Evolutionary conservation across 495 filamentous ascomycete genomes (phyloP), one percentile per base, ranked within the genome.

Genomic region (Penicillium turbatum): DNA sequence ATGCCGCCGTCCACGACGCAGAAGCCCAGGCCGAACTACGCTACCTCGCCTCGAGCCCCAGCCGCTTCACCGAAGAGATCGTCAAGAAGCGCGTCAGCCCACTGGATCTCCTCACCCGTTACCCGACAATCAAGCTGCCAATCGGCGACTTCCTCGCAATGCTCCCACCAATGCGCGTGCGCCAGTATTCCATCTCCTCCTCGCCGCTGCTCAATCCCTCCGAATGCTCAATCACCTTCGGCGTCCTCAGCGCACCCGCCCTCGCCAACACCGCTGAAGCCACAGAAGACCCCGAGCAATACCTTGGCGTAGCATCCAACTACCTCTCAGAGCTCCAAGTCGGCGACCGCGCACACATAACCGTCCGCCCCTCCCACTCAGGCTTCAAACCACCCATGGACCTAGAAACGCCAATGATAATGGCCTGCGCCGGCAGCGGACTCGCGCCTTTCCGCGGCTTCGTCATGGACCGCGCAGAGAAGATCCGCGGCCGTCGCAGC

Each of bases 101-200:
- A 6, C 73, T 90, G 13, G 84, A 87, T 48, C 66, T 91, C 2
- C 75, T 90, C 1, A 80, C 83, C 52, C 72, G 72, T 26, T 83
- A 82, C 63, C 72, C 82, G 0, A 59, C 71, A 7, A 70, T 85
- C 51, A 62, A 75, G 2, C 65, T 89, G 1, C 72, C 86, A 0
- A 73, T 91, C 32, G 76, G 76, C 21, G 63, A 75, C 16, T 90
- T 85, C 72, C 79, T 91, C 17, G 68, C 77, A 16, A 82, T 89
- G 71, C 79, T 90, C 0, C 85, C 85, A 0, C 86, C 86, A 0
- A 85, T 92, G 79, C 84, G 85, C 17, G 78, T 85, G 13, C 81
- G 88, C 11, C 85, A 88, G 63, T 92, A 91, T 66, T 87, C 82
- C 34, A 89, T 92, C 68, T 90, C 87, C 13, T 90, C 87, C 0